Evolutionary conservation across 2,329 filamentous ascomycete genomes (phyloP).

Genomic region (Epichloe glyceriae): DNA sequence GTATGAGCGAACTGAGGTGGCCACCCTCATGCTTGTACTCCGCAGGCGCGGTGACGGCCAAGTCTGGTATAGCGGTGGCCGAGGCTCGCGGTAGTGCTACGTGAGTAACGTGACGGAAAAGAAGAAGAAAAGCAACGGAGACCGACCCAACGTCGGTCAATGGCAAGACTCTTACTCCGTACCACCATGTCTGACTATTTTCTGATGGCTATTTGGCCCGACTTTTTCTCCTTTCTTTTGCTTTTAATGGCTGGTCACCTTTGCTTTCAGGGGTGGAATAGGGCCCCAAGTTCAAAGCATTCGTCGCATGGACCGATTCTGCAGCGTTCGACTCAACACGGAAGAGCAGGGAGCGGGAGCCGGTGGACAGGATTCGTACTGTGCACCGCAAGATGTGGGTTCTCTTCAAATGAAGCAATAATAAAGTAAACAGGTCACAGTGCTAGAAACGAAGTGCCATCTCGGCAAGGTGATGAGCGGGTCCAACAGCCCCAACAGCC

Average conservation of each 20-base stretch:
- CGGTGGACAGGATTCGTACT: background rate
- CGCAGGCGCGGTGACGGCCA: background rate
- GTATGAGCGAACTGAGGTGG: too few species aligned
- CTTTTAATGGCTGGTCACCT: background rate
- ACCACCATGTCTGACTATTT: background rate
- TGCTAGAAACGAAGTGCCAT: background rate
- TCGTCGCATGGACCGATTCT: too few species aligned
- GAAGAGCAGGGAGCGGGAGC: too few species aligned
- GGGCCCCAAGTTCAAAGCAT: too few species aligned
- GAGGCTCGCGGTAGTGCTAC: background rate
- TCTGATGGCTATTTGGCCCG: background rate
- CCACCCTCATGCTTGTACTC: too few species aligned
- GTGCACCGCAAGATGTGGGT: background rate
- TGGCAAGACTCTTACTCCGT: too few species aligned
- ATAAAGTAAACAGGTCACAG: constrained; percentile 4
- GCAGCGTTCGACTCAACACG: too few species aligned
- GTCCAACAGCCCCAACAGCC: background rate
- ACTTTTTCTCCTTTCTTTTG: background rate
- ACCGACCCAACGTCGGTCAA: too few species aligned
- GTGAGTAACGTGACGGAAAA: background rate
- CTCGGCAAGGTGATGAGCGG: constrained; percentile 1
- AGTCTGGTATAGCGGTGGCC: background rate
- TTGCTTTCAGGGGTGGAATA: too few species aligned
- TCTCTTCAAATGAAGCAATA: constrained; percentile 4
- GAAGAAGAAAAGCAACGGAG: too few species aligned